Percentiles rank a stretch among this genome's conserved stretches.
phyloP scores from a whole-genome alignment of 1,139 yeast species.

The Taphrina flavorubra region DNA sequence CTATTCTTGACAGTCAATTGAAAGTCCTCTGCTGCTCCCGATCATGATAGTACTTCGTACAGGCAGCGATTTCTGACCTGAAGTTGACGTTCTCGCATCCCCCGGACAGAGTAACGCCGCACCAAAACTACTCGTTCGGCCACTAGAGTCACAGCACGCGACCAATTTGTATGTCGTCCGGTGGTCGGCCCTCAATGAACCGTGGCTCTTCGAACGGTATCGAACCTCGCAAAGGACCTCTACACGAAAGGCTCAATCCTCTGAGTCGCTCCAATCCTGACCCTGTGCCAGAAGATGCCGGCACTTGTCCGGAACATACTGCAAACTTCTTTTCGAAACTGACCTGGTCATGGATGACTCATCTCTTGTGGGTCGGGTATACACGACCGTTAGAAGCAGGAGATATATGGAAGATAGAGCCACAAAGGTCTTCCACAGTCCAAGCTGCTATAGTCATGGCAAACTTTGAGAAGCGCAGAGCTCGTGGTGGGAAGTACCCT shows the following conservation, averaged over 20 bases:
- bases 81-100: too few species aligned
- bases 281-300: slow-evolving; percentile 33
- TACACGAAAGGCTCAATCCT: slow-evolving; percentile 21
- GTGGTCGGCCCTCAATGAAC: too few species aligned
- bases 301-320: slow-evolving; percentile 27
- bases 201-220: too few species aligned
- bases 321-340: slow-evolving; percentile 83
- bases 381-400: slow-evolving; percentile 67
- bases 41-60: too few species aligned
- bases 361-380: slow-evolving; percentile 81
- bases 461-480: slow-evolving; percentile 54
- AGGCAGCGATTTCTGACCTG: too few species aligned
- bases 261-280: slow-evolving; percentile 36
- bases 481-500: slow-evolving; percentile 48
- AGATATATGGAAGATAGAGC: slow-evolving; percentile 65
- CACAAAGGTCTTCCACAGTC: slow-evolving; percentile 54
- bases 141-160: neutral
- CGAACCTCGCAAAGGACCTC: neutral
- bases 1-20: too few species aligned
- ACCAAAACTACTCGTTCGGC: too few species aligned
- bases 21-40: too few species aligned
- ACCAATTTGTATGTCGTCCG: too few species aligned
- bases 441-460: slow-evolving; percentile 58
- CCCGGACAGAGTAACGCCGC: too few species aligned
- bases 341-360: slow-evolving; percentile 91